Conservation (phyloP, 768 basidiomycete genomes). For the Serpula lacrymans region DNA sequence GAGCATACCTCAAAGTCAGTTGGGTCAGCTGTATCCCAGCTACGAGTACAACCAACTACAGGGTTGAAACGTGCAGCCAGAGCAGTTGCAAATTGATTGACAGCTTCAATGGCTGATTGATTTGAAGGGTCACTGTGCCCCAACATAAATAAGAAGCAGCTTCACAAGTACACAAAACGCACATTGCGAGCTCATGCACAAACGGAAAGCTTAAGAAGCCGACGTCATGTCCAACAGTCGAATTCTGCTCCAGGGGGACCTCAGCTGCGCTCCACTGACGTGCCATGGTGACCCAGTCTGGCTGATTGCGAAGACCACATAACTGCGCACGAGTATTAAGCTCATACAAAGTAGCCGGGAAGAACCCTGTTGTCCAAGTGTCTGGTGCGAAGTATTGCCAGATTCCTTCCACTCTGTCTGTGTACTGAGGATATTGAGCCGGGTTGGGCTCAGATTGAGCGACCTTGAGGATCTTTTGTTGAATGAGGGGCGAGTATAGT, state of each 20-base stretch:
- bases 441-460: slow-evolving; percentile 43
- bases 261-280: slow-evolving; percentile 49
- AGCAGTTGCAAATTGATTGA: slow-evolving; percentile 55
- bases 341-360: slow-evolving; percentile 58
- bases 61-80: slow-evolving; percentile 58
- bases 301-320: slow-evolving; percentile 38
- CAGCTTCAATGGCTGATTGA: slow-evolving; percentile 48
- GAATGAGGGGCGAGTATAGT: slow-evolving; percentile 58
- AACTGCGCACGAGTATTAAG: slow-evolving; percentile 50
- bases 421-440: slow-evolving; percentile 58
- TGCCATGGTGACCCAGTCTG: slow-evolving; percentile 57
- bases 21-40: slow-evolving; percentile 60
- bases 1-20: slow-evolving; percentile 52
- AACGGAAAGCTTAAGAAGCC: slow-evolving; percentile 73
- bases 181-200: slow-evolving; percentile 58
- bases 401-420: slow-evolving; percentile 40
- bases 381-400: slow-evolving; percentile 56
- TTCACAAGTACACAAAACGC: slow-evolving; percentile 20
- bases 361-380: slow-evolving; percentile 69
- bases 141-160: not conserved
- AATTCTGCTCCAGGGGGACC: slow-evolving; percentile 45
- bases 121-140: slow-evolving; percentile 52
- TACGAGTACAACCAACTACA: slow-evolving; percentile 64
- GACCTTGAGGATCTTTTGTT: slow-evolving; percentile 56
- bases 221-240: slow-evolving; percentile 60